A percentile compares a stretch with the other conserved stretches of the same genome.
These are phyloP conservation scores for Bacidia rubella DNA, from an alignment of 495 filamentous ascomycete genomes.

Conservation along the genomic window DNA sequence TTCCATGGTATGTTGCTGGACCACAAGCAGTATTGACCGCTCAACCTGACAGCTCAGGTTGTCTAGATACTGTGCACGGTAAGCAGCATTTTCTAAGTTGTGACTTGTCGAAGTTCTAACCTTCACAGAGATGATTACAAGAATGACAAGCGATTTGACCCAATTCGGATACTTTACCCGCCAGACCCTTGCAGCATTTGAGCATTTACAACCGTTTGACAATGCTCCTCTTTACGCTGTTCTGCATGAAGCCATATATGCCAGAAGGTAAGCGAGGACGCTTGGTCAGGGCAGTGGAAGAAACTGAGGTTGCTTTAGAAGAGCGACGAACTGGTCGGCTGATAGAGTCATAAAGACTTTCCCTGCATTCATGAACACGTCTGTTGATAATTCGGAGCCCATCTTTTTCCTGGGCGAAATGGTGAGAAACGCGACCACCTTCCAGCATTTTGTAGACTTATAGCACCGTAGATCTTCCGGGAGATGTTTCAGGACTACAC, in stretches of 20 bases:
- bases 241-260: conserved; percentile 78
- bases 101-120: conserved; percentile 40
- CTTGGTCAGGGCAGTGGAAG: background rate
- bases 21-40: background rate
- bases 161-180: conserved; percentile 58
- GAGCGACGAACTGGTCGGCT: conserved; percentile 51
- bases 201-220: conserved; percentile 53
- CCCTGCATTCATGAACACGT: conserved; percentile 29
- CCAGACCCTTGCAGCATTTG: conserved; percentile 53
- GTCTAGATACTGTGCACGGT: conserved; percentile 23
- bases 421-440: conserved; percentile 27
- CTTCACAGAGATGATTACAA: conserved; percentile 54
- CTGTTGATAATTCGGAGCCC: conserved; percentile 30
- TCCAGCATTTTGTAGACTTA: background rate
- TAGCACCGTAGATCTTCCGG: conserved; percentile 43
- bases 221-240: conserved; percentile 68
- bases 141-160: conserved; percentile 53
- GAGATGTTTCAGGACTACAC: conserved; percentile 66
- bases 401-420: conserved; percentile 86
- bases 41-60: conserved; percentile 12
- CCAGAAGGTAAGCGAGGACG: conserved; percentile 34
- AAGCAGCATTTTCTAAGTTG: background rate
- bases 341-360: conserved; percentile 33
- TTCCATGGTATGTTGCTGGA: conserved; percentile 44
- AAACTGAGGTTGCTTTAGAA: conserved; percentile 20